These are phyloP conservation scores for Psophocarpus tetragonolobus DNA, from an alignment of 306 rosid species.

Conservation along the genomic window DNA sequence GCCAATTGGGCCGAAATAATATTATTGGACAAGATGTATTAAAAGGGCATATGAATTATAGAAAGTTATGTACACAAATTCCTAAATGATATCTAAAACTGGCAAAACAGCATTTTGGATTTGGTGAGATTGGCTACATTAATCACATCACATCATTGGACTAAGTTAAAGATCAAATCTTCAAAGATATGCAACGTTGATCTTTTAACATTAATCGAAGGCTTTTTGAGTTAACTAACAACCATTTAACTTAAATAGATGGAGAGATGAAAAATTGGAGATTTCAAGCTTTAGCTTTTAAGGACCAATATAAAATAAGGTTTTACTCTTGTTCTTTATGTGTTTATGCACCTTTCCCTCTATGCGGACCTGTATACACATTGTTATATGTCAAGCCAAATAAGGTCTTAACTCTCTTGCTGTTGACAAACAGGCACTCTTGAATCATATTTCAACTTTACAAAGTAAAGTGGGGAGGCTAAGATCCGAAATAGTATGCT, in stretches of 20 bases:
- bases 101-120: neutral
- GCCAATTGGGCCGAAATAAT: neutral
- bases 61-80: neutral
- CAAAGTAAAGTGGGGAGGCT: slow-evolving; percentile 66
- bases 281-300: neutral
- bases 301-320: neutral
- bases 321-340: neutral
- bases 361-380: neutral
- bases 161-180: too few species aligned
- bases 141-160: too few species aligned
- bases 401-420: slow-evolving; percentile 27
- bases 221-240: neutral
- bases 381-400: neutral
- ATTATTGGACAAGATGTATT: neutral
- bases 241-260: neutral
- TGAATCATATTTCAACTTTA: slow-evolving; percentile 62
- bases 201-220: neutral
- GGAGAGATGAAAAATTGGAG: neutral
- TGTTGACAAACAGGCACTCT: slow-evolving; percentile 68
- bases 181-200: neutral
- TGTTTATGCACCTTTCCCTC: neutral
- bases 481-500: slow-evolving; percentile 73
- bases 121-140: too few species aligned
- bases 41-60: neutral
- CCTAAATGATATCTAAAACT: neutral